Evolutionary conservation across 768 basidiomycete genomes (phyloP), one percentile per base, ranked within the genome.

Genomic region (Gyrodon lividus): DNA sequence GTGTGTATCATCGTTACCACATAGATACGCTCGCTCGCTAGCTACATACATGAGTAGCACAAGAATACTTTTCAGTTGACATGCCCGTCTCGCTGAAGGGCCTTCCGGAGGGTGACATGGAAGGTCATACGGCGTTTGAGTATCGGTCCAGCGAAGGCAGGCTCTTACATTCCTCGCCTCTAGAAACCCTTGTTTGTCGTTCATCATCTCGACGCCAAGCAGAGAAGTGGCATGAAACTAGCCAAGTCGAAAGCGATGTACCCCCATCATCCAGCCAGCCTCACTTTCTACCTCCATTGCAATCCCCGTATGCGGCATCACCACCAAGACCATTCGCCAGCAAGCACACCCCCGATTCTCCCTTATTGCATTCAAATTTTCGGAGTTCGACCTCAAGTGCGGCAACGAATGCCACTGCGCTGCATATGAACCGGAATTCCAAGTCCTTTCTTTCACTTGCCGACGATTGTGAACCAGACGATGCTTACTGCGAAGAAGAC

Each of bases 121-220:
- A 59, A 43, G n/a, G 46, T 24, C 43, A 40, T 41, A 40, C 43
- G 40, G 54, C 55, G 39, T 60, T 57, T 43, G 60, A 59, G 51
- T 52, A 38, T 37, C 49, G 43, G 49, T 57, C 58, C 22, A 60
- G 49, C 33, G 53, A 68, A 23, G 67, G 63, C 47, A 67, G 57
- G 44, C 48, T 77, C 17, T 59, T 71, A 46, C 61, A 66, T 51
- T 68, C 75, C 19, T 87, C 86, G 2, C 86, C 86, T 6, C 73
- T 87, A 35, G 78, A 82, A 35, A 71, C 77, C 3, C 77, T 87
- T 43, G 80, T 78, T 48, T 75, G 78, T 51, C 70, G 72, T 48
- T 75, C 82, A 7, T 84, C 85, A 22, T 72, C 72, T 57, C 75
- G 67, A 61, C 74, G 72, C 57, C 52, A 50, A 33, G 55, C 24